Conservation (phyloP, 2,329 filamentous ascomycete genomes). For the Raffaelea albimanens region DNA sequence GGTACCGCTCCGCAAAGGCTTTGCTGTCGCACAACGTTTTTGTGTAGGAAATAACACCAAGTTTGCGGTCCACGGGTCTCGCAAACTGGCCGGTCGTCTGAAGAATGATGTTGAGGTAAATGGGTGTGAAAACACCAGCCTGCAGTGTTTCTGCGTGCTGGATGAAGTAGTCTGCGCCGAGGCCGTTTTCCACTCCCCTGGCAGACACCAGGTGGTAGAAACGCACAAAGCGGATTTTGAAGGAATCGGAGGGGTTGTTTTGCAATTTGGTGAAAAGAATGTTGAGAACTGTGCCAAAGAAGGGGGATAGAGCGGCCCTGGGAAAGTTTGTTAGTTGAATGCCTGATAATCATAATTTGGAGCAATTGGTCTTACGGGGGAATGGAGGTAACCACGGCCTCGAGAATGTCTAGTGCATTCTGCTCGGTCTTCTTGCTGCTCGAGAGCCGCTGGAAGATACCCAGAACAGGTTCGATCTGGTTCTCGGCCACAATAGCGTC, state of each 20-base stretch:
- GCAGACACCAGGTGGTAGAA: conserved; percentile 92
- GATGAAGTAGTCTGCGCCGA: conserved; percentile 89
- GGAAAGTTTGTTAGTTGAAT: conserved; percentile 16
- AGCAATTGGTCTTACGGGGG: conserved; percentile 48
- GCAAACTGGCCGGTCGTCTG: conserved; percentile 82
- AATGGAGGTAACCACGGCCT: conserved; percentile 66
- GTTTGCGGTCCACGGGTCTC: conserved; percentile 82
- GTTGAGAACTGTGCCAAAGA: conserved; percentile 70
- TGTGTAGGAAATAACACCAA: conserved; percentile 84
- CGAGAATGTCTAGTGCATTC: conserved; percentile 83
- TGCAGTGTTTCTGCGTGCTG: conserved; percentile 75
- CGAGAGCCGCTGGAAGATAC: conserved; percentile 89
- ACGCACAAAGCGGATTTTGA: conserved; percentile 78
- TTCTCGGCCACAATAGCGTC: conserved; percentile 65
- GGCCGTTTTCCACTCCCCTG: conserved; percentile 60
- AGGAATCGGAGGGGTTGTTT: conserved; percentile 61
- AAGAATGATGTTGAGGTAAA: conserved; percentile 82
- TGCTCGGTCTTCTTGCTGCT: conserved; percentile 73
- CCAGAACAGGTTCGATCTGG: conserved; percentile 80
- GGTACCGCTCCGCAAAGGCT: conserved; percentile 71
- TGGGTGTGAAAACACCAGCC: conserved; percentile 65
- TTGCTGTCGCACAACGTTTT: conserved; percentile 83
- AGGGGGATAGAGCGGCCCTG: conserved; percentile 58
- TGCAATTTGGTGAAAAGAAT: conserved; percentile 73
- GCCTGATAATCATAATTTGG: too few relatives aligned